Evolutionary conservation across 805 yeast genomes (phyloP).

Genomic region (Candida sithepensis): DNA sequence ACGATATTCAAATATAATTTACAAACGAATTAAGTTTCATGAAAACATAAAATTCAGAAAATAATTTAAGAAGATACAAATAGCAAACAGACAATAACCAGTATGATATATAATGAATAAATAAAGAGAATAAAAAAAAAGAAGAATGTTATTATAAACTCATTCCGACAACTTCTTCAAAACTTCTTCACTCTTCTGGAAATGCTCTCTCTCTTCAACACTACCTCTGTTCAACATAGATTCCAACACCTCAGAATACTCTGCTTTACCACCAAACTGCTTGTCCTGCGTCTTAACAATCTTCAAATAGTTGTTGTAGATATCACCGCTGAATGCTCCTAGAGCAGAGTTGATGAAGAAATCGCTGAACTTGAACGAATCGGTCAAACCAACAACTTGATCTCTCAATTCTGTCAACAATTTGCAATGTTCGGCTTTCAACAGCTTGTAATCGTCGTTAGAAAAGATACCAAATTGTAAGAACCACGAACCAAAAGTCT

Average conservation of each 20-base stretch:
- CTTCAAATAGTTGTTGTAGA: slow-evolving; percentile 71
- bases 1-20: too few relatives aligned
- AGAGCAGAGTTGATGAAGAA: slow-evolving; percentile 77
- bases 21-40: too few relatives aligned
- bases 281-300: slow-evolving; percentile 49
- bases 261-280: slow-evolving; percentile 53
- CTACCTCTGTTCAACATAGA: slow-evolving; percentile 36
- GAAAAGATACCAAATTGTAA: slow-evolving; percentile 58
- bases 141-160: neutral
- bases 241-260: slow-evolving; percentile 44
- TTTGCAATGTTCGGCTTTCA: slow-evolving; percentile 39
- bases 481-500: slow-evolving; percentile 68
- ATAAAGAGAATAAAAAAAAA: neutral
- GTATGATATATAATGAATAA: neutral
- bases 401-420: slow-evolving; percentile 54
- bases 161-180: slow-evolving; percentile 15
- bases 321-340: slow-evolving; percentile 78
- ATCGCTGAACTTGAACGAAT: slow-evolving; percentile 79
- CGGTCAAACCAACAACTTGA: slow-evolving; percentile 75
- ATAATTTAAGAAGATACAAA: too few relatives aligned
- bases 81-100: too few relatives aligned
- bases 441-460: slow-evolving; percentile 41
- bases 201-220: slow-evolving; percentile 32
- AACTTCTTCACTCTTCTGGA: slow-evolving; percentile 19
- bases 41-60: too few relatives aligned